Evolutionary conservation across 345 rosid species (phyloP), one percentile per base, ranked within the genome.

Genomic region (Geranium rotundifolium): DNA sequence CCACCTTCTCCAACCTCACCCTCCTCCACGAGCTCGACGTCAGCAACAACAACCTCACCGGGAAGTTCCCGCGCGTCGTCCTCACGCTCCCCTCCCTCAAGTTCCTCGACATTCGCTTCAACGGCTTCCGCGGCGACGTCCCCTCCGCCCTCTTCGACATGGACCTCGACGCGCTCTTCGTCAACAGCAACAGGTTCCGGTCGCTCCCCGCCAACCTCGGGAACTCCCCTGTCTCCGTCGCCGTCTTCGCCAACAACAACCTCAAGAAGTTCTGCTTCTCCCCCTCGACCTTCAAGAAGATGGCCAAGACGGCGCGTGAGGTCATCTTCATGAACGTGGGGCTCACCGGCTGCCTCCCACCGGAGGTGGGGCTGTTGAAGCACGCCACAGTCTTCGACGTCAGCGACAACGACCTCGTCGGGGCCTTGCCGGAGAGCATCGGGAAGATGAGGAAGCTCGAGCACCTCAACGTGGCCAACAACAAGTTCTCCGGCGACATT

Each of bases 111-210:
- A 76, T 89, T 54, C 75, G 96, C 73, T 89, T 31, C 68, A 91
- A 91, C 37, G 69, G 71, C 29, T 89, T 83, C 76, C 31, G 67
- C 18, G 96, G 96, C 6, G 61, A 61, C 6, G 73, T 89, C 60
- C 98, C 92, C 5, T 58, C 79, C 1, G 54, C 73, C 34, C 73
- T 91, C 52, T 91, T 86, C 59, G 84, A 89, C 63, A 46, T 84
- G 60, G 75, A 80, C 39, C 95, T 91, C 5, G 98, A 91, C 31
- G 96, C 98, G 1, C 67, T 91, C 57, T 91, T 91, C 69, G 74
- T 91, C 54, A 91, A 91, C 76, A 59, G 84, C 85, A 91, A 91
- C 74, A 81, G 81, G n/a, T 91, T 91, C 72, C 70, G 56, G 17
- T 60, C 82, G 12, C 6, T 89, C 49, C 98, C 98, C 0, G 23